A percentile compares a stretch with the other conserved stretches of the same genome.
Conservation (phyloP, 495 filamentous ascomycete genomes). For the Thozetella sp. region DNA sequence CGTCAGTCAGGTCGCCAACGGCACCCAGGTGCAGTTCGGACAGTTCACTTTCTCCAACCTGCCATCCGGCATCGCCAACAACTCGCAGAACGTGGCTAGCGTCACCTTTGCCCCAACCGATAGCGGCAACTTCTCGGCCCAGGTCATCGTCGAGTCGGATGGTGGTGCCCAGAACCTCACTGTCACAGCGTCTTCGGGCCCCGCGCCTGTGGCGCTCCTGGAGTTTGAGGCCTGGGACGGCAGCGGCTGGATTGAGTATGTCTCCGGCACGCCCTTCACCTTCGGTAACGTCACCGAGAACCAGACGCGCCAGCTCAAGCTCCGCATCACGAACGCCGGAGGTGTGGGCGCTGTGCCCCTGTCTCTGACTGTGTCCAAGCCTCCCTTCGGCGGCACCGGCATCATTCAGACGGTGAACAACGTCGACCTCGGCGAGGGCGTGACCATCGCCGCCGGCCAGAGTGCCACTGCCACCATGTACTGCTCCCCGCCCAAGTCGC, state of each 20-base stretch:
- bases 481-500: constrained; percentile 45
- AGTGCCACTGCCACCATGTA: constrained; percentile 37
- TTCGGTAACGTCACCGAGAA: constrained; percentile 46
- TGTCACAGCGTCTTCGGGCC: constrained; percentile 31
- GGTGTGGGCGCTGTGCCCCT: constrained; percentile 27
- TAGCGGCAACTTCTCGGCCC: constrained; percentile 41
- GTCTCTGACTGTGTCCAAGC: constrained; percentile 49
- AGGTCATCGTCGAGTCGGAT: constrained; percentile 35
- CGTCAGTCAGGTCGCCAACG: constrained; percentile 26
- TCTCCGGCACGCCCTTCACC: constrained; percentile 31
- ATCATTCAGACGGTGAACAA: constrained; percentile 42
- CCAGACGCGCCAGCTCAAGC: constrained; percentile 28
- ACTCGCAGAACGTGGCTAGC: constrained; percentile 23
- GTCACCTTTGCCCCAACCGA: constrained; percentile 38
- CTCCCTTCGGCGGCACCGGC: constrained; percentile 41
- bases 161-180: constrained; percentile 37
- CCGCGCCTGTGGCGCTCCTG: constrained; percentile 37
- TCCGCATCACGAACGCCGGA: constrained; percentile 45
- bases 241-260: constrained; percentile 40
- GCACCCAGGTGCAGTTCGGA: constrained; percentile 28
- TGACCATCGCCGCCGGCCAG: constrained; percentile 35
- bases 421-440: constrained; percentile 51
- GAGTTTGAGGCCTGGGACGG: constrained; percentile 48
- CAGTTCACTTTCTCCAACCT: constrained; percentile 41
- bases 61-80: constrained; percentile 31